A percentile compares a stretch with the other conserved stretches of the same genome.
Evolutionary conservation across 2,329 filamentous ascomycete species (phyloP).

Genomic region (Monilinia fructicola): DNA sequence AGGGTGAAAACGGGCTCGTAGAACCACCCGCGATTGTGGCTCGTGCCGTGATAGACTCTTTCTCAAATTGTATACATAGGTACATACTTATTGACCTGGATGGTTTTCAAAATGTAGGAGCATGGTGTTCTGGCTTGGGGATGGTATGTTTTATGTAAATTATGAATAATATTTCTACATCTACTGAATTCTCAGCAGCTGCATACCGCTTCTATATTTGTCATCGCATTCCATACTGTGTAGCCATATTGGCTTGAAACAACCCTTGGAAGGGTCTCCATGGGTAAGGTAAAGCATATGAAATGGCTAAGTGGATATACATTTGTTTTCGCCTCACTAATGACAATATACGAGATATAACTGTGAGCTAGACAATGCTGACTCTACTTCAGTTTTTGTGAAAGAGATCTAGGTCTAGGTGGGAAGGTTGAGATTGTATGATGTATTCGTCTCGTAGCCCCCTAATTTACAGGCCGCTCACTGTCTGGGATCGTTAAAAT

Average conservation of each 20-base stretch:
- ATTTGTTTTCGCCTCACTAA: not conserved
- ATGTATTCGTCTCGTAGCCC: not conserved
- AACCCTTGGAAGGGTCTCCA: accelerated
- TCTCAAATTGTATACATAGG: not conserved
- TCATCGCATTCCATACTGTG: not conserved
- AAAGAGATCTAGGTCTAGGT: not conserved
- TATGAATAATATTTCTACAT: slow-evolving; percentile 18
- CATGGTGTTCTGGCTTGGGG: slow-evolving; percentile 12
- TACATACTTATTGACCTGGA: not conserved
- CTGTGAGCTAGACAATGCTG: not conserved
- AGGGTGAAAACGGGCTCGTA: not conserved
- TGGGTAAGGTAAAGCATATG: not conserved
- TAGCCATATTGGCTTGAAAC: not conserved
- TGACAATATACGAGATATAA: too few species aligned
- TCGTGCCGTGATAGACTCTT: not conserved
- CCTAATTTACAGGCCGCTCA: too few species aligned
- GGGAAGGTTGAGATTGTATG: too few species aligned
- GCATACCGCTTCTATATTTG: not conserved
- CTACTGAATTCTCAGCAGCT: slow-evolving; percentile 11
- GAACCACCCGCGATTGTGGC: not conserved
- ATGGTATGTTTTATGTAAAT: slow-evolving; percentile 24
- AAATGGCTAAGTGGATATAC: not conserved
- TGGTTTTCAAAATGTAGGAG: slow-evolving; percentile 15
- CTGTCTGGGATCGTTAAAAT: not conserved
- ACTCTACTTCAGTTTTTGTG: not conserved